Evolutionary conservation across 1,284 basidiomycete species (phyloP).

Genomic region (Heterobasidion irregulare): DNA sequence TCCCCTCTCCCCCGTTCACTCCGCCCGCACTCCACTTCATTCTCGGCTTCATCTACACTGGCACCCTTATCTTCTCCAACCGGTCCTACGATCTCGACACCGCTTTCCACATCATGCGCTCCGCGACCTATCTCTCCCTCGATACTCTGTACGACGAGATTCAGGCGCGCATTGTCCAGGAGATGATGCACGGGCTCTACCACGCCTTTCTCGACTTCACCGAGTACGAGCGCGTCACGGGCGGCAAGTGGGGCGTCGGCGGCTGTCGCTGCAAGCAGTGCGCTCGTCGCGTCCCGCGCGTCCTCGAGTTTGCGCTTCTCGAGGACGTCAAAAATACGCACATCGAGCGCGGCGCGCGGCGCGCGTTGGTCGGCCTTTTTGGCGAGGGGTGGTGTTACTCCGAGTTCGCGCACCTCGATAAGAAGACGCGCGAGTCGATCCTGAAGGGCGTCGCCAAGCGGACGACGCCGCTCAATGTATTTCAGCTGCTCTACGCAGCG

Average conservation of each 20-base stretch:
- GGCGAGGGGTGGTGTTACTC: slow-evolving; percentile 79
- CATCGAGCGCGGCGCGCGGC: slow-evolving; percentile 63
- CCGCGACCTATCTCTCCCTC: slow-evolving; percentile 77
- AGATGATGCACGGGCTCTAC: slow-evolving; percentile 85
- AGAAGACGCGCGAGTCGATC: slow-evolving; percentile 58
- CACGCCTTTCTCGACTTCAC: slow-evolving; percentile 73
- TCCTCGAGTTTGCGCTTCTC: slow-evolving; percentile 70
- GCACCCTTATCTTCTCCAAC: slow-evolving; percentile 89
- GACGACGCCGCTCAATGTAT: slow-evolving; percentile 56
- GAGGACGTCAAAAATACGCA: slow-evolving; percentile 70
- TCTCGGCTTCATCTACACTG: slow-evolving; percentile 90
- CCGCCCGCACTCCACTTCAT: slow-evolving; percentile 93
- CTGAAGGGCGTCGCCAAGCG: slow-evolving; percentile 64
- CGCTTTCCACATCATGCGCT: slow-evolving; percentile 83
- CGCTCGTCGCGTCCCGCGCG: slow-evolving; percentile 65
- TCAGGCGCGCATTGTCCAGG: slow-evolving; percentile 74
- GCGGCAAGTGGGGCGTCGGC: slow-evolving; percentile 66
- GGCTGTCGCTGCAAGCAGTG: slow-evolving; percentile 80
- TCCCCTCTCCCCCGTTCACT: slow-evolving; percentile 92
- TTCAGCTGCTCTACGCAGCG: slow-evolving; percentile 59
- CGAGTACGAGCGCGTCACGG: slow-evolving; percentile 65
- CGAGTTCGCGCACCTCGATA: slow-evolving; percentile 68
- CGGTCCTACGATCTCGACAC: slow-evolving; percentile 89
- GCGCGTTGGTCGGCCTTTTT: slow-evolving; percentile 73
- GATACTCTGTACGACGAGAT: slow-evolving; percentile 72